Evolutionary conservation across 2,329 filamentous ascomycete species (phyloP).

Genomic region (Aureobasidium mangrovei): DNA sequence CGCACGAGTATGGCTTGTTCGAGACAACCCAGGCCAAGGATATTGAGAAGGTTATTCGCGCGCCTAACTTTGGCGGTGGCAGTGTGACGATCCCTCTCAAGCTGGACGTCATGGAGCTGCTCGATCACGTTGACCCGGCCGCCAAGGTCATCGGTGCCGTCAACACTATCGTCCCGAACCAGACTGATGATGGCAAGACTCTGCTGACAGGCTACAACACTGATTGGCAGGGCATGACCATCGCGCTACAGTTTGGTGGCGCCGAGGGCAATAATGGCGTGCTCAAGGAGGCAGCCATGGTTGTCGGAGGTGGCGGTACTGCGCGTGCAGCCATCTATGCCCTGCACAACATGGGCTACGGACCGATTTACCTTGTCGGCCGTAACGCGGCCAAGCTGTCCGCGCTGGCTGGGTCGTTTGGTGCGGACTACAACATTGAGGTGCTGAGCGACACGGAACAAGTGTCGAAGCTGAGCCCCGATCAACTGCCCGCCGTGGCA

Average conservation of each 20-base stretch:
- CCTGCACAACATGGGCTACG: slow-evolving; percentile 72
- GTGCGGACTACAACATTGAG: slow-evolving; percentile 59
- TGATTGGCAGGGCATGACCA: slow-evolving; percentile 88
- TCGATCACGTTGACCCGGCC: slow-evolving; percentile 73
- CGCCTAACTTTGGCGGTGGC: slow-evolving; percentile 75
- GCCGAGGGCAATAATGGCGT: slow-evolving; percentile 34
- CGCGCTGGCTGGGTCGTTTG: slow-evolving; percentile 63
- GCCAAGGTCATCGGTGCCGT: slow-evolving; percentile 81
- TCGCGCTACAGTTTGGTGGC: slow-evolving; percentile 63
- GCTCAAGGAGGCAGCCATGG: slow-evolving; percentile 48
- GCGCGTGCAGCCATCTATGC: slow-evolving; percentile 86
- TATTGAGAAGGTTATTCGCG: slow-evolving; percentile 56
- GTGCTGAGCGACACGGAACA: slow-evolving; percentile 50
- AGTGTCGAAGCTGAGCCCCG: slow-evolving; percentile 37
- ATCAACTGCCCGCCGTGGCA: slow-evolving; percentile 56
- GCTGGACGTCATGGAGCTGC: slow-evolving; percentile 69
- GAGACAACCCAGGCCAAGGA: slow-evolving; percentile 62
- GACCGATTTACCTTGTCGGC: slow-evolving; percentile 79
- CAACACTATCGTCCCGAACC: slow-evolving; percentile 73
- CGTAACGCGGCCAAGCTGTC: slow-evolving; percentile 62
- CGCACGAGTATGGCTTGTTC: slow-evolving; percentile 67
- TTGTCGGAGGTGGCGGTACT: slow-evolving; percentile 87
- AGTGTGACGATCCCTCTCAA: slow-evolving; percentile 96
- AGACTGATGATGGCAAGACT: slow-evolving; percentile 31
- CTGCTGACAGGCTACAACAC: slow-evolving; percentile 79